Base-by-base conservation (phyloP, 23 red algal species). In the Gracilaria vermiculophylla region DNA sequence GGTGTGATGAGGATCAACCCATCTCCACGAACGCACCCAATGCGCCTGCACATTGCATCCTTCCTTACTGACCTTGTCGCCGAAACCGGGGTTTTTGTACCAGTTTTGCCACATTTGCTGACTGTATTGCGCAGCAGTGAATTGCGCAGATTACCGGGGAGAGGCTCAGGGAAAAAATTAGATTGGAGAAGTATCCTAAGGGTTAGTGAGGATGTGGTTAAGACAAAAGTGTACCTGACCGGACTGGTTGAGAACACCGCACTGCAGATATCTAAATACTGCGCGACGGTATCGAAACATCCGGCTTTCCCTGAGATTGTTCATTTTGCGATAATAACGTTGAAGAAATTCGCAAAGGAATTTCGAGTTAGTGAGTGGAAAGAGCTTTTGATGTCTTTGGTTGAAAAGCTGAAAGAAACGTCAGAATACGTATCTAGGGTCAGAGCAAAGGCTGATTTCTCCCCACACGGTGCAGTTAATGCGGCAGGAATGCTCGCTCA, bases 241-340 rank as follows among this genome's bases (percentile, higher is more conserved):
- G 92, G 92, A 61, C 43, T 95, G 15, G 61, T 95, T 60, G 71
- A 84, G 19, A 52, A 71, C 29, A 71, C 78, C 28, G 81, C 85
- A 17, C 67, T 85, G 34, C 56, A 89, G 53, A 20, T 95, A 36
- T 83, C 81, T 13, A 83, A 76, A 37, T 82, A 79, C 34, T 85
- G 74, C 44, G 85, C 92, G 17, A 82, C 19, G 1, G 50, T 87
- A 36, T 85, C 92, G 8, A 87, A 83, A 49, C 85, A 95, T 65
- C 82, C 87, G 24, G 62, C 92, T 14, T 95, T 95, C 62, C 92
- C 92, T 47, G 92, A 95, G 23, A 21, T 95, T 50, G 50, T 80
- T 42, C 54, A 79, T 75, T 44, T 88, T 16, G 57, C 92, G 20
- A 13, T 74, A 6, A 62, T 66, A 7, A 71, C 75, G 16, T 49